A percentile compares a stretch with the other conserved stretches of the same genome.
These are phyloP conservation scores for Paraurostyla sp. DNA, from an alignment of 73 alveolate genomes.

Conservation along the genomic window DNA sequence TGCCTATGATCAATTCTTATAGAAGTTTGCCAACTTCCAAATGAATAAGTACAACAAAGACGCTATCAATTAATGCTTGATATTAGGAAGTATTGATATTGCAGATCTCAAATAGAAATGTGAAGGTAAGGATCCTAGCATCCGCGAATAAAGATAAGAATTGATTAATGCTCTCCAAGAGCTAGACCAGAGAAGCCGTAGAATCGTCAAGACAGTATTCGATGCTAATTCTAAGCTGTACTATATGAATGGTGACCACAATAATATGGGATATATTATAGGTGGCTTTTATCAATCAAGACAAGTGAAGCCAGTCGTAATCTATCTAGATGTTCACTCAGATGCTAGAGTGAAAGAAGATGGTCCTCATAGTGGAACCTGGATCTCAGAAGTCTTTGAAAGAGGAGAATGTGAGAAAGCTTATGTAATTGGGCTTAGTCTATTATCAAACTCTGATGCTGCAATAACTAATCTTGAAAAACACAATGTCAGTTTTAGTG, in stretches of 20 bases:
- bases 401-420: conserved; percentile 29
- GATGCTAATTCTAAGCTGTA: conserved; percentile 30
- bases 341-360: conserved; percentile 54
- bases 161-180: conserved; percentile 17
- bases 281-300: conserved; percentile 21
- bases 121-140: not conserved
- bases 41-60: conserved; percentile 48
- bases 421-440: conserved; percentile 40
- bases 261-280: conserved; percentile 45
- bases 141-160: conserved; percentile 13
- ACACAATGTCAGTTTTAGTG: not conserved
- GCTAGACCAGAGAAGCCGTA: conserved; percentile 9
- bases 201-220: conserved; percentile 26
- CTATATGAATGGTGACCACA: conserved; percentile 62
- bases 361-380: conserved; percentile 69
- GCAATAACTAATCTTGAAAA: conserved; percentile 19
- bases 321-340: conserved; percentile 51
- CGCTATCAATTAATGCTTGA: not conserved
- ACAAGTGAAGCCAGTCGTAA: conserved; percentile 27
- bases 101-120: conserved; percentile 33
- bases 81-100: conserved; percentile 36
- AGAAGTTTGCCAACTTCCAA: conserved; percentile 49
- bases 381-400: conserved; percentile 54
- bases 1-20: conserved; percentile 51
- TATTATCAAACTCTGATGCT: conserved; percentile 37